Base-by-base conservation (phyloP, 1,284 basidiomycete genomes). In the Spongispora temasekensis region DNA sequence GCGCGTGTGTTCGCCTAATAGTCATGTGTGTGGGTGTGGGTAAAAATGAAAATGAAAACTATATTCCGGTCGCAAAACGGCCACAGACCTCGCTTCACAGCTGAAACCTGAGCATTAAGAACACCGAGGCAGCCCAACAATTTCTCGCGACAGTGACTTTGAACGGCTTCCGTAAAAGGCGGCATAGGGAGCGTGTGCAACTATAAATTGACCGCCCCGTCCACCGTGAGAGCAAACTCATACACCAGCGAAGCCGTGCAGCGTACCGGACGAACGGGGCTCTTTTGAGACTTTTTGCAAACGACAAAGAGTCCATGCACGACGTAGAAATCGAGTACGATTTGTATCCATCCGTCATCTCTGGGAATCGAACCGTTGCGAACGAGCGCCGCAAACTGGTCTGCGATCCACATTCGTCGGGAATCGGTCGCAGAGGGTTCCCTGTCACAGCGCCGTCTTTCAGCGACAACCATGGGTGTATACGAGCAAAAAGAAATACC, bases 281-380 rank as follows among this genome's bases (percentile, higher is more conserved):
- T 89, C 71, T 90, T 92, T 68, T 88, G 86, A 58, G 87, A 85
- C 69, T 86, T 87, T 77, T 93, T 94, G 67, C 84, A 82, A 63
- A 89, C 77, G 50, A 87, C 77, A 73, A 95, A 97, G 62, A 96
- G 84, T 0, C 95, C 95, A 68, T 97, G 84, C 5, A 94, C 84
- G 53, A 85, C 78, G 40, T 98, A 79, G 85, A 94, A 97, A 64
- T 95, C 87, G 42, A 98, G 80, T 53, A 95, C 78, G 12, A 82
- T 79, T 59, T 84, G 78, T 23, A 97, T 79, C 87, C 93, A 94
- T 52, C 81, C 81, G 70, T 97, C 94, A 57, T 84, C 81, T 72
- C 93, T 95, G 9, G 92, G 92, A 42, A 98, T 85, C 0, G 88
- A 83, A 7, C 86, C 85, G 70, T 94, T 96, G 57, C 91, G 88